These are phyloP conservation scores for Bruguiera hainesii DNA, from an alignment of 441 rosid species.

Conservation along the genomic window DNA sequence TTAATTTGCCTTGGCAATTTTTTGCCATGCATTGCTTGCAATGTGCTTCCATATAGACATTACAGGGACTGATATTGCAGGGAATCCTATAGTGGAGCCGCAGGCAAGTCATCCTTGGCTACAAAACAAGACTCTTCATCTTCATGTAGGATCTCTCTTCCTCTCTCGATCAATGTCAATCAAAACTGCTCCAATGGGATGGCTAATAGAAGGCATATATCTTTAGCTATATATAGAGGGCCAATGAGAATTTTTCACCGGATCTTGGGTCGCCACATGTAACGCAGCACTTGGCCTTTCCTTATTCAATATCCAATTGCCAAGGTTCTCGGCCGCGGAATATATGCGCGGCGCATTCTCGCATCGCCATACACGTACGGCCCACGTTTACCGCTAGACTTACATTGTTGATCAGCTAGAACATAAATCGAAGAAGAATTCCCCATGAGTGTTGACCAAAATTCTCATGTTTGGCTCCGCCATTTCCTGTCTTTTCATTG, in stretches of 20 bases:
- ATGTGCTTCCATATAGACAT: too few species aligned
- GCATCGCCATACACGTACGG: not conserved
- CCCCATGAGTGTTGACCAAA: too few species aligned
- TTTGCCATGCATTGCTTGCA: too few species aligned
- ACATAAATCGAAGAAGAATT: not conserved
- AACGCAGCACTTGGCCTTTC: not conserved
- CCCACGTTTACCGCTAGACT: not conserved
- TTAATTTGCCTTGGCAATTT: not conserved
- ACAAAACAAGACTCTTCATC: constrained; percentile 33
- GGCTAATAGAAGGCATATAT: not conserved
- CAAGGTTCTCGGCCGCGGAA: not conserved
- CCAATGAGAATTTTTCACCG: too few species aligned
- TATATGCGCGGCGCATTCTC: not conserved
- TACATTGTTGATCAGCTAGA: not conserved
- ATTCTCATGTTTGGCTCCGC: too few species aligned
- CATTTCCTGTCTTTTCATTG: not conserved
- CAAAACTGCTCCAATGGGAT: not conserved
- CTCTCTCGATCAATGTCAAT: not conserved
- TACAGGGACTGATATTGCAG: too few species aligned
- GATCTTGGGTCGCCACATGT: too few species aligned
- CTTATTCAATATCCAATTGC: not conserved
- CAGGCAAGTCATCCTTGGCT: constrained; percentile 64
- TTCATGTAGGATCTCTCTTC: constrained; percentile 36
- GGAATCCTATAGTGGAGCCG: constrained; percentile 9
- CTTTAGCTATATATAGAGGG: not conserved